Conservation (phyloP, 176 grass and related monocot species). For the Oryza longistaminata region DNA sequence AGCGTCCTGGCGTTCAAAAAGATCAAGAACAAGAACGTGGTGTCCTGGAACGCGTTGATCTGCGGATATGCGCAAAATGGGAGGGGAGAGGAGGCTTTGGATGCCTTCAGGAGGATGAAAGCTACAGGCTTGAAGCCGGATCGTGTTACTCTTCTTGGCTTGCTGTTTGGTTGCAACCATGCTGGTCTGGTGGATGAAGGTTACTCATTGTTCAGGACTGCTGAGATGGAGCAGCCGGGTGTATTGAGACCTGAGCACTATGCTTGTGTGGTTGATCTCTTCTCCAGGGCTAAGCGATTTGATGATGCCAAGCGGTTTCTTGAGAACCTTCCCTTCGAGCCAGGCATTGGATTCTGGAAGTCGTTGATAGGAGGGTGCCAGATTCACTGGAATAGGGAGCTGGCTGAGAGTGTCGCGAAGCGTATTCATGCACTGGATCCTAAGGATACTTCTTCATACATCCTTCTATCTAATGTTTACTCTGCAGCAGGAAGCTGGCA, state of each 20-base stretch:
- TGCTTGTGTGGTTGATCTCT: conserved; percentile 73
- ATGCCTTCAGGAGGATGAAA: conserved; percentile 63
- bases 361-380: conserved; percentile 66
- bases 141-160: conserved; percentile 56
- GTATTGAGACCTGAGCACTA: conserved; percentile 70
- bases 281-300: conserved; percentile 63
- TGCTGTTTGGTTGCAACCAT: conserved; percentile 87
- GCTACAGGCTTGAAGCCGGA: conserved; percentile 47
- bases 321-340: conserved; percentile 66
- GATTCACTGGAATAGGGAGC: conserved; percentile 60
- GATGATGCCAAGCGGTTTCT: conserved; percentile 66
- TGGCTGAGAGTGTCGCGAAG: conserved; percentile 41
- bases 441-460: conserved; percentile 68
- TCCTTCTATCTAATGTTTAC: conserved; percentile 85
- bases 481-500: conserved; percentile 69
- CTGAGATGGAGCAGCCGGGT: conserved; percentile 50
- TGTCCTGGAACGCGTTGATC: conserved; percentile 81
- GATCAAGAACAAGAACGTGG: conserved; percentile 51
- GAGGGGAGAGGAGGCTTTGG: conserved; percentile 60
- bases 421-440: conserved; percentile 56
- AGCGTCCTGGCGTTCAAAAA: conserved; percentile 59
- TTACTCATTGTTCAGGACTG: conserved; percentile 50
- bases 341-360: conserved; percentile 87
- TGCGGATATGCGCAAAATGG: conserved; percentile 70
- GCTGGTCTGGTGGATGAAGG: conserved; percentile 70